Evolutionary conservation across 805 yeast genomes (phyloP).

Genomic region (Cyberlindnera subsufficiens): DNA sequence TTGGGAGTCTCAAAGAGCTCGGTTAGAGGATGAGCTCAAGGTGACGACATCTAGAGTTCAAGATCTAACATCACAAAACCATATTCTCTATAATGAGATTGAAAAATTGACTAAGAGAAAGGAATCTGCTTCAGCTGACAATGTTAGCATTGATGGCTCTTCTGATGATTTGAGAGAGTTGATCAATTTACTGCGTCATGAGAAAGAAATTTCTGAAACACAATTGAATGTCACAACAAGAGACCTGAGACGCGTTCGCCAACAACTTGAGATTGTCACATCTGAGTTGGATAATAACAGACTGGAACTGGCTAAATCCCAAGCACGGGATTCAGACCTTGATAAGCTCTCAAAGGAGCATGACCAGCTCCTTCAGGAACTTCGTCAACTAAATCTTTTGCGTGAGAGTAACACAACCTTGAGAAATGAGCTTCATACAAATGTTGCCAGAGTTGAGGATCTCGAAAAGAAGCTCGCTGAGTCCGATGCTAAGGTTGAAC

Average conservation of each 20-base stretch:
- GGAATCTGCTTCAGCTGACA: neutral
- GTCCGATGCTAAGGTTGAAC: constrained; percentile 32
- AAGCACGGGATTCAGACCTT: constrained; percentile 27
- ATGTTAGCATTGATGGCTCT: constrained; percentile 11
- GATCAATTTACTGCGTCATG: constrained; percentile 60
- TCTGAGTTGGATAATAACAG: constrained; percentile 49
- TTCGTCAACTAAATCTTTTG: constrained; percentile 55
- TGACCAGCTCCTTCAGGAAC: constrained; percentile 41
- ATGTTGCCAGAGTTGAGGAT: constrained; percentile 25
- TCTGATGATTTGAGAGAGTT: constrained; percentile 42
- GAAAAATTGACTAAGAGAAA: constrained; percentile 32
- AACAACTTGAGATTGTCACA: constrained; percentile 39
- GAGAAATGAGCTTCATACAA: constrained; percentile 41
- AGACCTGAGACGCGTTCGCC: constrained; percentile 49
- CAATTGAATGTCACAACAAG: constrained; percentile 46
- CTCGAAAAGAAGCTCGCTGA: constrained; percentile 36
- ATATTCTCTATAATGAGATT: constrained; percentile 61
- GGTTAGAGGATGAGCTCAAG: constrained; percentile 43
- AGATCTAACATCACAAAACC: constrained; percentile 63
- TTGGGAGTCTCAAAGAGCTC: constrained; percentile 39
- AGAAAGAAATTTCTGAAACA: constrained; percentile 63
- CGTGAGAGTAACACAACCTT: constrained; percentile 65
- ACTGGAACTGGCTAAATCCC: constrained; percentile 36
- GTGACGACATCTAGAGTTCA: constrained; percentile 38
- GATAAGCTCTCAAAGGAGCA: constrained; percentile 31